Evolutionary conservation across 106 monocot species (phyloP).

Genomic region (Gastrodia elata): DNA sequence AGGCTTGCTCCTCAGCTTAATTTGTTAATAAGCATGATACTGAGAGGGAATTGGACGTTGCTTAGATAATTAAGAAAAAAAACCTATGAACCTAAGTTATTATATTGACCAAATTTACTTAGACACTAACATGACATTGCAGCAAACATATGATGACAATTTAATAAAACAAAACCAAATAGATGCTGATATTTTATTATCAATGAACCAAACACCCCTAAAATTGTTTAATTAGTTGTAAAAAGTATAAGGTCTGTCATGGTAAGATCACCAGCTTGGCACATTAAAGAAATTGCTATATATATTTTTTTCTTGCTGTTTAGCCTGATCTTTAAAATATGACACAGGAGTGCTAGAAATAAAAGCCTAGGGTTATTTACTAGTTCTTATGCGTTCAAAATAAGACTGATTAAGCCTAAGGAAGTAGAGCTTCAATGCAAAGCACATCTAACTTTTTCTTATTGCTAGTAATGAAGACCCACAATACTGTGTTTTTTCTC

Average conservation of each 20-base stretch:
- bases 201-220: too few relatives aligned
- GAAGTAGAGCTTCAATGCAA: neutral
- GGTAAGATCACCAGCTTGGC: neutral
- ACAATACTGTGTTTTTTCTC: neutral
- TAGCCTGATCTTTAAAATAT: neutral
- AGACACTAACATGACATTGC: too few relatives aligned
- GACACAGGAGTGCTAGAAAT: neutral
- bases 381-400: neutral
- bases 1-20: too few relatives aligned
- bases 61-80: too few relatives aligned
- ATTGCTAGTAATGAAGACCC: neutral
- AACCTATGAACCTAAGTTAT: too few relatives aligned
- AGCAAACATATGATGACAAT: too few relatives aligned
- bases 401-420: neutral
- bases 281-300: neutral
- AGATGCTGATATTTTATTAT: too few relatives aligned
- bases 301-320: neutral
- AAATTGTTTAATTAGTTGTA: neutral
- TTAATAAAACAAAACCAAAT: too few relatives aligned
- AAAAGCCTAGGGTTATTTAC: neutral
- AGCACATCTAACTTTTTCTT: neutral
- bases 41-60: too few relatives aligned
- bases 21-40: too few relatives aligned
- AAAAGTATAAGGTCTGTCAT: neutral
- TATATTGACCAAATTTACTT: too few relatives aligned